Percentiles rank a stretch among this genome's conserved stretches.
These are phyloP conservation scores for Lanmaoa pseudosensibilis DNA, from an alignment of 768 basidiomycete species.

Conservation along the genomic window DNA sequence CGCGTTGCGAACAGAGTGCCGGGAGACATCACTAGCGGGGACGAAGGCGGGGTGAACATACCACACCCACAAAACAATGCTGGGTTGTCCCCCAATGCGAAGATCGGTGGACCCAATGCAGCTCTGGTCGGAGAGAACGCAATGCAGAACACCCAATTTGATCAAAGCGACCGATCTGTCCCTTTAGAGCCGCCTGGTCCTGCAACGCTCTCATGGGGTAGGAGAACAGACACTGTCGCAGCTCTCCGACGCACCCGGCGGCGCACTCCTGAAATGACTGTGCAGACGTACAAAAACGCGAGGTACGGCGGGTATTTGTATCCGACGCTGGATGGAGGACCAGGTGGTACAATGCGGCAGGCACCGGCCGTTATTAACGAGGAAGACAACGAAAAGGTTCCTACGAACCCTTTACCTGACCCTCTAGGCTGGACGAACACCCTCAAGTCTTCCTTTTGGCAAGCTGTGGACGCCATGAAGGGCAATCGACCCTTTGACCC, in stretches of 20 bases:
- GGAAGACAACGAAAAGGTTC: neutral
- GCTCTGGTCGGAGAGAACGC: neutral
- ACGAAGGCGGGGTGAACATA: constrained; percentile 29
- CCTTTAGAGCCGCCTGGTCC: constrained; percentile 22
- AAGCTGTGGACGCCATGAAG: constrained; percentile 51
- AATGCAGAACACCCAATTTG: neutral
- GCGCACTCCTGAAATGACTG: constrained; percentile 3
- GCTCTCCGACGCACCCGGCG: constrained; percentile 19
- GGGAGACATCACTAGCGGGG: constrained; percentile 43
- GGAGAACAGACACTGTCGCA: constrained; percentile 29
- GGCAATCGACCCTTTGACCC: constrained; percentile 36
- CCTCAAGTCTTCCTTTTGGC: constrained; percentile 45
- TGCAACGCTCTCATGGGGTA: constrained; percentile 27
- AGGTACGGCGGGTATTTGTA: constrained; percentile 16
- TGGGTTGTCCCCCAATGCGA: neutral
- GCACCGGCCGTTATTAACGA: neutral
- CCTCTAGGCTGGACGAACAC: constrained; percentile 42
- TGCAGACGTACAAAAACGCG: constrained; percentile 9
- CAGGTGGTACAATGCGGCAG: neutral
- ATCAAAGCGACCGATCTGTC: neutral
- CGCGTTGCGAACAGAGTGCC: constrained; percentile 50
- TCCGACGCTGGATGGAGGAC: constrained; percentile 1
- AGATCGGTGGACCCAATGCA: neutral
- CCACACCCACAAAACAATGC: neutral
- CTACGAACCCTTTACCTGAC: constrained; percentile 6